Base-by-base conservation (phyloP, 441 rosid genomes). In the Adansonia gregorii region DNA sequence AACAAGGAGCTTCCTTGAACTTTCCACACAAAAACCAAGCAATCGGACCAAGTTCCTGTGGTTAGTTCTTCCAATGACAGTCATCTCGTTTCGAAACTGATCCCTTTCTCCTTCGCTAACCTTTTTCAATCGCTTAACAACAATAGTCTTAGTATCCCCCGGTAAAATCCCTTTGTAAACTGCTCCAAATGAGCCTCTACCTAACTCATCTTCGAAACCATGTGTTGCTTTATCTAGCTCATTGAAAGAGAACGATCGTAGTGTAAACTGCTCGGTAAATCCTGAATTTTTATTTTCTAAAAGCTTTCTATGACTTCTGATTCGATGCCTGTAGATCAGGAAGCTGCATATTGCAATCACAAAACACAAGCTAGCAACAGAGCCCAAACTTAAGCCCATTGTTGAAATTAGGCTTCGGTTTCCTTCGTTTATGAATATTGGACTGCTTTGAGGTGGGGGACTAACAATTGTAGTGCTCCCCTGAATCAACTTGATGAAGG, bases 21-120 rank as follows among this genome's bases (percentile, higher is more conserved):
- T 78, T 54, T 87, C 87, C 5, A 72, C 2, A 22, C 86, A 86
- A 51, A 78, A 86, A 1, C 89, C 89, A 45, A 76, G 76, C 78
- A 82, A 24, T 7, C 69, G 78, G 10, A 83, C 75, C 72, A 83
- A 65, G 67, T 81, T 83, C 80, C 64, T 69, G 17, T 84, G 84
- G 45, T 79, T 54, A 0, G 83, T 84, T 70, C 75, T 60, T 6
- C 79, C 79, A 12, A 84, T 79, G 39, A 22, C 56, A 0, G 10
- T 54, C 7, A 84, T 74, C 54, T 84, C 84, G 0, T 72, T 67
- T 22, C 12, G 71, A 12, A 81, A 79, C 19, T 73, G 61, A 56
- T 56, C 78, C n/a, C 63, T 78, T 49, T 84, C 85, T 5, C 79
- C 80, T 17, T 78, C 79, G 0, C 76, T 76, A 22, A 12, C 14